These are phyloP conservation scores for Amanita phalloides DNA, from an alignment of 768 basidiomycete species.

Conservation along the genomic window DNA sequence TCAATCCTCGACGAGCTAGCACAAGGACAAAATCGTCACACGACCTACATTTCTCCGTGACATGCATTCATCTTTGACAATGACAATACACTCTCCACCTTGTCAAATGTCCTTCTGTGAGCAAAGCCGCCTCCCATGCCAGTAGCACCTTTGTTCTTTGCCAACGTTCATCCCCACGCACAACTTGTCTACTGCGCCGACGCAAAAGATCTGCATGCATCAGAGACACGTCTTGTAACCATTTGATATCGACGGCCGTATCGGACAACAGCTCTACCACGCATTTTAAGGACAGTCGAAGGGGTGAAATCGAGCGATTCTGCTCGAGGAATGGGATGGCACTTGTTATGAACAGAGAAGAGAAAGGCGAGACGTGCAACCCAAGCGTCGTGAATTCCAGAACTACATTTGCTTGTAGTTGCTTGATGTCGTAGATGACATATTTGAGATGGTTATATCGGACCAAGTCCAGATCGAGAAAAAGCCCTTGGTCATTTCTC, in stretches of 20 bases:
- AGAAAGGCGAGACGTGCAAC: neutral
- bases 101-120: neutral
- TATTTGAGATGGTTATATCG: neutral
- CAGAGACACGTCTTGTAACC: slow-evolving; percentile 1
- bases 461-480: neutral
- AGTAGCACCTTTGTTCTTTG: neutral
- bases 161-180: neutral
- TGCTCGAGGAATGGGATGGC: slow-evolving; percentile 1
- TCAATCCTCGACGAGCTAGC: too few relatives aligned
- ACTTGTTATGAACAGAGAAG: neutral
- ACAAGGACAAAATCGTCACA: too few relatives aligned
- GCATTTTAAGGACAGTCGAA: neutral
- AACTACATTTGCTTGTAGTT: neutral
- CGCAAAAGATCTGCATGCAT: neutral
- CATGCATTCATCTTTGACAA: too few relatives aligned
- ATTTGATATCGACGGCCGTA: neutral
- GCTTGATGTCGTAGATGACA: neutral
- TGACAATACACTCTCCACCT: neutral
- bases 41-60: too few relatives aligned
- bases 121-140: neutral
- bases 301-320: neutral
- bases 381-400: slow-evolving; percentile 5
- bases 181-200: neutral
- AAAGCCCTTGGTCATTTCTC: neutral
- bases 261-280: neutral